Evolutionary conservation across 2,329 filamentous ascomycete species (phyloP).

Genomic region (Talaromyces atroroseus): DNA sequence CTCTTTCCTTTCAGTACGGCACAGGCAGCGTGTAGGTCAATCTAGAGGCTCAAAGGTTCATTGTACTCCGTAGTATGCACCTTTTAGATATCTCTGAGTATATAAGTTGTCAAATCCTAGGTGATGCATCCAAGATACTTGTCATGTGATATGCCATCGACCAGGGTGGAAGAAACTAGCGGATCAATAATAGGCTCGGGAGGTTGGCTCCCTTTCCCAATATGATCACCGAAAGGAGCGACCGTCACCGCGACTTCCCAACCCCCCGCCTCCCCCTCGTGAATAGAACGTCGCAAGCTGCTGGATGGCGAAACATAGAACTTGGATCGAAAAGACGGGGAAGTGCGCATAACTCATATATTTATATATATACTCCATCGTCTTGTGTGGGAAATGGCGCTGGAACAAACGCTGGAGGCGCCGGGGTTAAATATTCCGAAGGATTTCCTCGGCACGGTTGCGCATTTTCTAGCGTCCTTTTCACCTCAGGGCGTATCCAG

Average conservation of each 20-base stretch:
- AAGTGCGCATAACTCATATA: background rate
- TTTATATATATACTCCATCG: background rate
- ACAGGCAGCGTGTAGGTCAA: too few relatives aligned
- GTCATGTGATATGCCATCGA: background rate
- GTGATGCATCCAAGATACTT: background rate
- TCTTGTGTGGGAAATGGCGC: background rate
- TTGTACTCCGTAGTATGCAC: background rate
- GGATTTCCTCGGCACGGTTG: background rate
- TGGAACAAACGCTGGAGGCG: background rate
- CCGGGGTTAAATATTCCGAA: background rate
- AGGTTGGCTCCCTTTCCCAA: background rate
- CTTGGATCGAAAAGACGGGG: background rate
- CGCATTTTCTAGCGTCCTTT: background rate
- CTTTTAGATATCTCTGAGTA: too few relatives aligned
- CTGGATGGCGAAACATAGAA: background rate
- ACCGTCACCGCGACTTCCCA: background rate
- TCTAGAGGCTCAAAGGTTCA: background rate
- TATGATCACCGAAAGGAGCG: slow-evolving; percentile 1
- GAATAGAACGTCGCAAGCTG: background rate
- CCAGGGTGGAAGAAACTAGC: background rate
- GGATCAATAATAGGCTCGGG: background rate
- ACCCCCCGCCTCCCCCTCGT: background rate
- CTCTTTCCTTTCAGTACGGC: too few relatives aligned
- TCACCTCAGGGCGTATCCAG: background rate
- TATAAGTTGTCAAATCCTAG: too few relatives aligned